Percentiles rank a stretch among this genome's conserved stretches.
Conservation (phyloP, 805 yeast species). For the Wickerhamomyces ciferrii region DNA sequence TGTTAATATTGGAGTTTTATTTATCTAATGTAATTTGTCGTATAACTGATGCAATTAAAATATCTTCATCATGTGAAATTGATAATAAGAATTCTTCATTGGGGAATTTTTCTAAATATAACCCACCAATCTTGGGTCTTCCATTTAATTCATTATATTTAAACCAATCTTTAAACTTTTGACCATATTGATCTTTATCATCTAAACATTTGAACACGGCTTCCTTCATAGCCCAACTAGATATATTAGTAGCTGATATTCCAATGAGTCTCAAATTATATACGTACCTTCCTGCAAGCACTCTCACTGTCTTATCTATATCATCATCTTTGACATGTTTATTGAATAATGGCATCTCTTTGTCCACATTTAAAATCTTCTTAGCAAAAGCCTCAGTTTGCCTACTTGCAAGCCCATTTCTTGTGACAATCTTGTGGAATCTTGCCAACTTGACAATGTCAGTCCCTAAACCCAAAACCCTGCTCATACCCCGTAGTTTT, state of each 20-base stretch:
- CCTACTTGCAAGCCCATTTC: conserved; percentile 24
- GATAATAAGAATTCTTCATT: conserved; percentile 47
- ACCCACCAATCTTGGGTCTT: conserved; percentile 36
- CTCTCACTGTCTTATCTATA: conserved; percentile 22
- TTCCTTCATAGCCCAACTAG: conserved; percentile 69
- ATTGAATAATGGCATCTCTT: conserved; percentile 33
- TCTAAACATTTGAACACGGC: conserved; percentile 63
- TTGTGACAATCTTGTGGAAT: conserved; percentile 35
- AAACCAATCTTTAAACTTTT: conserved; percentile 58
- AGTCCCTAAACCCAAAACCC: conserved; percentile 45
- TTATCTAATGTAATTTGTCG: conserved; percentile 22
- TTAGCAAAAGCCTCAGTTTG: conserved; percentile 32
- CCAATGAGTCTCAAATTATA: no score
- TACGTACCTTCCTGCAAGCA: conserved; percentile 38
- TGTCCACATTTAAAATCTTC: conserved; percentile 44
- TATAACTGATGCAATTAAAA: conserved; percentile 51
- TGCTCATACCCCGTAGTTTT: conserved; percentile 3
- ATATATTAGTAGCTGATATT: not conserved
- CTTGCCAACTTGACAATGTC: conserved; percentile 48
- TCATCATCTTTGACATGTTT: conserved; percentile 12
- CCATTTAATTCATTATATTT: conserved; percentile 35
- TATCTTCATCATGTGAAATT: conserved; percentile 62
- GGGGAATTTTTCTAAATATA: conserved; percentile 20
- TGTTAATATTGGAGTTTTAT: not conserved
- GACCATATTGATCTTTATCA: conserved; percentile 39